phyloP scores from a whole-genome alignment of 2,329 filamentous ascomycete genomes.

The Calycina marina region DNA sequence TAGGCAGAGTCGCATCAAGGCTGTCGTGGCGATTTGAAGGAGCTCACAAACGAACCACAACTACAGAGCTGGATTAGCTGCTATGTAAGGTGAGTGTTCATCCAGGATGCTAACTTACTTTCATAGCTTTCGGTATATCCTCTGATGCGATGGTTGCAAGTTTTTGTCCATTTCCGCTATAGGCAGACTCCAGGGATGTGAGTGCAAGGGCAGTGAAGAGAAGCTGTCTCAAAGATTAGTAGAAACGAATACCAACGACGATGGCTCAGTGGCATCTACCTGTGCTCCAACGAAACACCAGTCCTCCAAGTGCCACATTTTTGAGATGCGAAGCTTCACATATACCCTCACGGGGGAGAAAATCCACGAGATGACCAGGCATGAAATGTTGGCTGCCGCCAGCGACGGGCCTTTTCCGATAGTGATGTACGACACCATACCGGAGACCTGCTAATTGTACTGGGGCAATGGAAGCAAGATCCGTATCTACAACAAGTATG shows the following conservation, averaged over 20 bases:
- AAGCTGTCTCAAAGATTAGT: not conserved
- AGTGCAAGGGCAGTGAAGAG: constrained; percentile 3
- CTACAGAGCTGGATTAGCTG: constrained; percentile 2
- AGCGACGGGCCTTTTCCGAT: constrained; percentile 8
- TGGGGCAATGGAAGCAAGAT: not conserved
- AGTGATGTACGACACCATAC: constrained; percentile 4
- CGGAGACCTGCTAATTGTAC: not conserved
- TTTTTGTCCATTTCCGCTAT: constrained; percentile 9
- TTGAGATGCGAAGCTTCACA: constrained; percentile 6
- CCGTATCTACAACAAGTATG: too few species aligned
- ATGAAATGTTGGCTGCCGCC: constrained; percentile 4
- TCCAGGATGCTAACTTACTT: constrained; percentile 1
- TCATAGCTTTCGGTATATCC: constrained; percentile 9
- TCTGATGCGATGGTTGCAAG: constrained; percentile 1
- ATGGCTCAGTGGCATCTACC: constrained; percentile 1
- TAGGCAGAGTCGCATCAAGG: constrained; percentile 11
- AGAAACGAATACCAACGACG: constrained; percentile 1
- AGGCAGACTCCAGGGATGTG: constrained; percentile 4
- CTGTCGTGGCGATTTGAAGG: constrained; percentile 7
- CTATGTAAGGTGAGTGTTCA: not conserved
- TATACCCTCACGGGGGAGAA: constrained; percentile 10
- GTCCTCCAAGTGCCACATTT: constrained; percentile 12
- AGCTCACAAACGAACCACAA: constrained; percentile 7
- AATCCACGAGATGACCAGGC: constrained; percentile 6
- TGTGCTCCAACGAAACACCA: constrained; percentile 11